Evolutionary conservation across 2,329 filamentous ascomycete genomes (phyloP), one percentile per base, ranked within the genome.

Genomic region (Dothistroma pini): DNA sequence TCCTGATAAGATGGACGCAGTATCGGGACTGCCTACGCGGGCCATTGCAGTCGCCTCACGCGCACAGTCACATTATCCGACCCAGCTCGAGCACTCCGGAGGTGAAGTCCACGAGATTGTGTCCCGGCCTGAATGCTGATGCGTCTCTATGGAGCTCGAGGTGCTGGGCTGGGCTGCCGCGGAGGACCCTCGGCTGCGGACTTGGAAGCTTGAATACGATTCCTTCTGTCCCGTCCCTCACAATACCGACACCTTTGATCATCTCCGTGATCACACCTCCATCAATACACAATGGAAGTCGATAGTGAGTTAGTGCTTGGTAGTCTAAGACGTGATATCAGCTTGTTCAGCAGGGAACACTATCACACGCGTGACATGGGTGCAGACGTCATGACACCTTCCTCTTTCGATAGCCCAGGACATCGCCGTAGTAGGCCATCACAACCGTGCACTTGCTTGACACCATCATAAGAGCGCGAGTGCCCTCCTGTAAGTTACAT

Each of bases 1-100:
- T 57, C 66, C 69, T 31, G 77, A 76, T 56, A 78, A 72, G 56
- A 79, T 66, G 51, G 78, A 80, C 11, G 76, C 75, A 57, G 75
- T 70, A 63, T 81, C 78, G 52, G 73, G 56, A 53, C 60, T 68
- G 62, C 53, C 62, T 12, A 68, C 64, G 29, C 66, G 64, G 38
- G 64, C 59, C 62, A 63, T 64, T 16, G 21, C 49, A 29, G 12
- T 52, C 49, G 49, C 49, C 25, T 53, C 48, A 51, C 48, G 29
- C 41, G n/a, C 41, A 19, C 4, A 9, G n/a, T 44, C 4, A 9
- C 41, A 44, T 44, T 19, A 44, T 44, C 8, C 7, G 41, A 14
- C 14, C n/a, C 16, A 4, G n/a, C 14, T n/a, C 41, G 41, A n/a
- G 25, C 25, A 6, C 25, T 29, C 25, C 25, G 3, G 2, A 29